Evolutionary conservation across 345 rosid species (phyloP), one percentile per base, ranked within the genome.

Genomic region (Bretschneidera sinensis): DNA sequence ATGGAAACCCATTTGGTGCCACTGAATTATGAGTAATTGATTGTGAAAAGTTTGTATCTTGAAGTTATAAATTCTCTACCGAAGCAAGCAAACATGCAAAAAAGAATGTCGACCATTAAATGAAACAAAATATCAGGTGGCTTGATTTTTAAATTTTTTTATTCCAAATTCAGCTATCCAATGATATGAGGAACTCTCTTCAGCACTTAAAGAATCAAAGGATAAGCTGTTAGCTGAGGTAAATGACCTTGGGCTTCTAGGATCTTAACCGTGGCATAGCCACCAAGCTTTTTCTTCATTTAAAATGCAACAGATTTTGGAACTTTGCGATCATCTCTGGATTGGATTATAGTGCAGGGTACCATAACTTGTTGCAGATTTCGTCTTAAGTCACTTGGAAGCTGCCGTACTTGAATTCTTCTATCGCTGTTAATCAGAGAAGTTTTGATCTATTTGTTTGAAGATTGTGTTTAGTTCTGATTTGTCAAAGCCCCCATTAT

Each of bases 341-440:
- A 63, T 21, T 67, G 80, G 51, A 75, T 73, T 50, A 75, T 66
- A 25, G 74, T 55, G 62, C 71, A 72, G 17, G 74, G 78, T 15
- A 79, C 74, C 3, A 0, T 1, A 17, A 75, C 78, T 33, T 64
- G 2, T 1, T 69, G 78, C 24, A 67, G 54, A 18, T 54, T 62
- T 3, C 23, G 9, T 63, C 78, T 72, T 1, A 61, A 5, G 51
- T 79, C 80, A 19, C 76, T 73, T 2, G 45, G 45, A 24, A 63
- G 75, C 31, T 64, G 60, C 61, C 73, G 23, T 49, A 13, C 35
- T 62, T 49, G 19, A 79, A 67, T 58, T 64, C 64, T 9, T 54
- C 21, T 43, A 51, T 22, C 5, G 78, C 72, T 13, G 5, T 19
- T 6, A 75, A 10, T 55, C 8, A 4, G 28, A 53, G 51, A 51